phyloP scores from a whole-genome alignment of 2,329 filamentous ascomycete species.

The Penicillium decumbens region DNA sequence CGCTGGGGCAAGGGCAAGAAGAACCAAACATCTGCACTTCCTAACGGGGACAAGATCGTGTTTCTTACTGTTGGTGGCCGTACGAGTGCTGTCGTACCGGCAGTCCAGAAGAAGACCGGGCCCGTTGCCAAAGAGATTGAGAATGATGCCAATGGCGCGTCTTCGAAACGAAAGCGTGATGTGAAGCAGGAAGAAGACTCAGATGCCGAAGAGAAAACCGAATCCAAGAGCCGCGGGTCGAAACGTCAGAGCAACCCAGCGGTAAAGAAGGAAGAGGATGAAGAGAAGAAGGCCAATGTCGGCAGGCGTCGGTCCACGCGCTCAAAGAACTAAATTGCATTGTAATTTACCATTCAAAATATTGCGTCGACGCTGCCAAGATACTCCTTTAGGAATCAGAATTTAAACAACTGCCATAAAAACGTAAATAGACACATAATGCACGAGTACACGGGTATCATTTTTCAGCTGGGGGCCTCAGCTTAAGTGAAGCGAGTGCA shows the following conservation, averaged over 20 bases:
- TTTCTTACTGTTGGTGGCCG: constrained; percentile 86
- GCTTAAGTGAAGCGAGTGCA: too few species aligned
- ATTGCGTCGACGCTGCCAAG: too few species aligned
- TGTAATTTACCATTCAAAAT: neutral
- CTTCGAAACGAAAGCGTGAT: constrained; percentile 33
- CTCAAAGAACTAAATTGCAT: constrained; percentile 14
- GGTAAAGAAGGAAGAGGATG: constrained; percentile 24
- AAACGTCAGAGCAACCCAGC: constrained; percentile 22
- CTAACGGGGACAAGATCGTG: constrained; percentile 77
- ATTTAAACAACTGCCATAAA: too few species aligned
- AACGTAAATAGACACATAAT: too few species aligned
- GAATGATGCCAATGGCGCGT: constrained; percentile 21
- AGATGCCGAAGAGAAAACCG: constrained; percentile 19
- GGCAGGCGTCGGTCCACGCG: constrained; percentile 32
- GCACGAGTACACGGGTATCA: too few species aligned
- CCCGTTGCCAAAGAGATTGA: constrained; percentile 53
- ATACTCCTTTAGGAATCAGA: too few species aligned
- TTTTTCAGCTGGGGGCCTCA: too few species aligned
- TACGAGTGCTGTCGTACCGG: constrained; percentile 84
- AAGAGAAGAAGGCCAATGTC: constrained; percentile 15
- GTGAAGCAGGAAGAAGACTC: constrained; percentile 28
- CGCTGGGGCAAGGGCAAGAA: constrained; percentile 89
- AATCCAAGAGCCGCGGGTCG: constrained; percentile 24
- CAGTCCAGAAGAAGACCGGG: constrained; percentile 76
- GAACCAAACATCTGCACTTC: constrained; percentile 60